Evolutionary conservation across 2,329 filamentous ascomycete genomes (phyloP), one percentile per base, ranked within the genome.

Genomic region (Colletotrichum aenigma): DNA sequence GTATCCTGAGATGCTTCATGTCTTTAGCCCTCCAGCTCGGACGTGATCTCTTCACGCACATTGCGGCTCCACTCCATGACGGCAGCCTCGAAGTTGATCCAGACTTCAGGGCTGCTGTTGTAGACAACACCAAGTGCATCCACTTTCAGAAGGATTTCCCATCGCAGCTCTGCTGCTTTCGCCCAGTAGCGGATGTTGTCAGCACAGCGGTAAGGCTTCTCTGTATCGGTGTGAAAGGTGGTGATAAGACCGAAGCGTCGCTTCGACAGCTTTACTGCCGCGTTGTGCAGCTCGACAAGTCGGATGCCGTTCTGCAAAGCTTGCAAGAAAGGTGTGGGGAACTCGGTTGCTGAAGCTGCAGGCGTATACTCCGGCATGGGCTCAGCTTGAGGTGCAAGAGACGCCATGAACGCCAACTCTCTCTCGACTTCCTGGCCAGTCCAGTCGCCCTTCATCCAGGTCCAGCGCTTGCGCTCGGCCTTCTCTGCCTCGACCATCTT

Each of bases 121-220:
- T 96, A 94, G 26, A 98, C 96, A 9, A 98, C 91, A 32, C 94
- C 95, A 85, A 97, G 93, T 26, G 96, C 95, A 81, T 98, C 95
- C 70, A 98, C 89, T 77, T 93, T 91, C 67, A 98, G 88, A 79
- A 94, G 91, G 52, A 96, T 91, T 85, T 98, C 97, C 93, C 96
- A 99, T 71, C 97, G 92, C 74, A 98, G 89, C 86, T 99, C 96
- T 9, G 96, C 96, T 2, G 96, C 97, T 87, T 99, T 99, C 85
- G 94, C 91, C 96, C 97, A 99, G 88, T 94, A 99, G 55, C 96
- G 92, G 77, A 99, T 89, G 83, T 99, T 99, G 80, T 99, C 97
- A 4, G 96, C 95, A 77, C 93, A 93, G 65, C 97, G 94, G 84
- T 99, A 99, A 0, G 97, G 97, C 85, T 98, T 98, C 76, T 92